phyloP scores from a whole-genome alignment of 305 asterid species.

The Withania somnifera region DNA sequence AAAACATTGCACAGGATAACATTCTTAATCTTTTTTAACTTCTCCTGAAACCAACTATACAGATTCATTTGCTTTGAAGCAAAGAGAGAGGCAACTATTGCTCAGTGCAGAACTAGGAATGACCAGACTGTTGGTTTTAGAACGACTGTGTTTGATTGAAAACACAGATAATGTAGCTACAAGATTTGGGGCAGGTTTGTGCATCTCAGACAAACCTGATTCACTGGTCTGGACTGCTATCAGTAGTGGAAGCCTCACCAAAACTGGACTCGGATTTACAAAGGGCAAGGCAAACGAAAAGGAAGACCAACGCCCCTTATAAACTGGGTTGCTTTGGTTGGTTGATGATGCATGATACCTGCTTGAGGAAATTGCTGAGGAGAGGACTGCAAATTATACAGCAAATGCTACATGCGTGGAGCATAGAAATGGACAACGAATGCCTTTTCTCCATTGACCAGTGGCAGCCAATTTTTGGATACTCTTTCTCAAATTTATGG shows the following conservation, averaged over 20 bases:
- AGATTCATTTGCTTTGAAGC: background rate
- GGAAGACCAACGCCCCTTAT: background rate
- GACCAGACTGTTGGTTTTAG: background rate
- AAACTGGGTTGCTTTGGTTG: background rate
- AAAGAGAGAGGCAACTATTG: background rate
- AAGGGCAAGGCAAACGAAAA: background rate
- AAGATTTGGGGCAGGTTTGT: background rate
- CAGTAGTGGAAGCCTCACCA: background rate
- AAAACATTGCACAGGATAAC: background rate
- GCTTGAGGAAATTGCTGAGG: background rate
- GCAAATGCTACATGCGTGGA: background rate
- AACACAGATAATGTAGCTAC: background rate
- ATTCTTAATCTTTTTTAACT: background rate
- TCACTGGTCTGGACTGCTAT: background rate
- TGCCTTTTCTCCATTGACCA: background rate
- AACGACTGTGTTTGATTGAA: background rate
- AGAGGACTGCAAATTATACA: background rate
- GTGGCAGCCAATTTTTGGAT: background rate
- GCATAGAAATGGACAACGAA: background rate
- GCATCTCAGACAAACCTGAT: background rate
- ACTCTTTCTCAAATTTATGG: background rate
- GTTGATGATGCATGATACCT: background rate
- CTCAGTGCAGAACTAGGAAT: background rate
- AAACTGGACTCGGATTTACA: background rate
- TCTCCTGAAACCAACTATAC: background rate